A percentile compares a stretch with the other conserved stretches of the same genome.
phyloP scores from a whole-genome alignment of 1,284 basidiomycete species.

The Boletus sp. region DNA sequence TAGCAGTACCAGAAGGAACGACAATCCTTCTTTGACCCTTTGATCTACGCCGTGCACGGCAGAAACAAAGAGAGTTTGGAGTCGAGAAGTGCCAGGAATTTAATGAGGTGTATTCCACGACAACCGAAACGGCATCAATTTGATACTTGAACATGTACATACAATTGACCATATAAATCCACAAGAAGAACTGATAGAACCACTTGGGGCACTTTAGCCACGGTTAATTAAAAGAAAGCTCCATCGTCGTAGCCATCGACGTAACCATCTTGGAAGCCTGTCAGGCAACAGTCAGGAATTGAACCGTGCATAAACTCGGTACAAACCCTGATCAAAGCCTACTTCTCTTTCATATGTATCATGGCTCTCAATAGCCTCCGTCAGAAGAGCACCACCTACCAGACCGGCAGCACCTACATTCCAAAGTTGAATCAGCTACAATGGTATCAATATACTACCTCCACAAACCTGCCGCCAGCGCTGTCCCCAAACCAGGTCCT shows the following conservation, averaged over 20 bases:
- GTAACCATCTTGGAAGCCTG: conserved; percentile 25
- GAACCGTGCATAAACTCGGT: neutral
- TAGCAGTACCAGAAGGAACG: no score
- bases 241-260: no score
- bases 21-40: no score
- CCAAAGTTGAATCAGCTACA: conserved; percentile 8
- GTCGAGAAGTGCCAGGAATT: no score
- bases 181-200: neutral
- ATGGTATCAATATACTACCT: neutral
- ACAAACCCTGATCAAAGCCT: conserved; percentile 39
- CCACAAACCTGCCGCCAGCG: conserved; percentile 28
- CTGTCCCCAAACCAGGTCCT: conserved; percentile 29
- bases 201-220: neutral
- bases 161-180: conserved; percentile 22
- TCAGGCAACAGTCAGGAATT: conserved; percentile 10
- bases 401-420: conserved; percentile 53
- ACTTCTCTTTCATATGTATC: conserved; percentile 36
- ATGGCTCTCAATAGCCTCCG: conserved; percentile 46
- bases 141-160: conserved; percentile 13
- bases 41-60: no score
- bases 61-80: no score
- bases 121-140: no score
- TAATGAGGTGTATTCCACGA: no score
- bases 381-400: conserved; percentile 53
- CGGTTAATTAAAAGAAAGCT: conserved; percentile 13